Evolutionary conservation across 2,329 filamentous ascomycete genomes (phyloP).

Genomic region (Penicillium sp.): DNA sequence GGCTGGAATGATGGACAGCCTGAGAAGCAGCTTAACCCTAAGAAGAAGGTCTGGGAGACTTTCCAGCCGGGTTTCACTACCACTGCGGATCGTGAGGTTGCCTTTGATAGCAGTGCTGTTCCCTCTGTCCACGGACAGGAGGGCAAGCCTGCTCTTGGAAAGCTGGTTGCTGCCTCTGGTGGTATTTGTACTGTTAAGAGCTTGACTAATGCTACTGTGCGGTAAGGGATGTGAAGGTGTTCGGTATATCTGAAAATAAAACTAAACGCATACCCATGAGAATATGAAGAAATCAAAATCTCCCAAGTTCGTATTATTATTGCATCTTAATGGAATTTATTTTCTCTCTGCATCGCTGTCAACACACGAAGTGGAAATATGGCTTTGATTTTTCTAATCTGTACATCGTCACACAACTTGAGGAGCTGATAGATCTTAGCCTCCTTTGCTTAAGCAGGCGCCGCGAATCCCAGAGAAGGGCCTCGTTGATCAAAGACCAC

Average conservation of each 20-base stretch:
- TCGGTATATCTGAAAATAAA: slow-evolving; percentile 16
- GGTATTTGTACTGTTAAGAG: slow-evolving; percentile 81
- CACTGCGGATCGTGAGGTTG: slow-evolving; percentile 75
- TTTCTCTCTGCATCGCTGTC: background rate
- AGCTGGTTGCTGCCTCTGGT: slow-evolving; percentile 72
- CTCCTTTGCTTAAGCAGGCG: slow-evolving; percentile 28
- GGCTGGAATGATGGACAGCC: slow-evolving; percentile 85
- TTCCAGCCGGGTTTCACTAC: slow-evolving; percentile 97
- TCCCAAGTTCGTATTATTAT: slow-evolving; percentile 8
- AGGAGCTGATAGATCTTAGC: background rate
- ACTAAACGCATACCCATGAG: slow-evolving; percentile 23
- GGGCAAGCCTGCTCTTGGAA: slow-evolving; percentile 55
- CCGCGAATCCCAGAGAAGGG: slow-evolving; percentile 54
- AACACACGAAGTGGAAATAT: slow-evolving; percentile 2
- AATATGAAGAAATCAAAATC: slow-evolving; percentile 21
- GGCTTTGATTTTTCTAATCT: slow-evolving; percentile 2
- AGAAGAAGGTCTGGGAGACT: slow-evolving; percentile 99
- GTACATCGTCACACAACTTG: slow-evolving; percentile 7
- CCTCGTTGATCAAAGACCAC: slow-evolving; percentile 58
- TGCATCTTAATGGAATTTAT: background rate
- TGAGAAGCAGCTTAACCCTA: slow-evolving; percentile 91
- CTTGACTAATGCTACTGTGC: slow-evolving; percentile 76
- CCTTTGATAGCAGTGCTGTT: slow-evolving; percentile 76
- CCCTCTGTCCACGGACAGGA: slow-evolving; percentile 70
- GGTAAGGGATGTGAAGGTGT: slow-evolving; percentile 54